These are phyloP conservation scores for Xylariomycetidae sp. DNA, from an alignment of 2,329 filamentous ascomycete species.

Conservation along the genomic window DNA sequence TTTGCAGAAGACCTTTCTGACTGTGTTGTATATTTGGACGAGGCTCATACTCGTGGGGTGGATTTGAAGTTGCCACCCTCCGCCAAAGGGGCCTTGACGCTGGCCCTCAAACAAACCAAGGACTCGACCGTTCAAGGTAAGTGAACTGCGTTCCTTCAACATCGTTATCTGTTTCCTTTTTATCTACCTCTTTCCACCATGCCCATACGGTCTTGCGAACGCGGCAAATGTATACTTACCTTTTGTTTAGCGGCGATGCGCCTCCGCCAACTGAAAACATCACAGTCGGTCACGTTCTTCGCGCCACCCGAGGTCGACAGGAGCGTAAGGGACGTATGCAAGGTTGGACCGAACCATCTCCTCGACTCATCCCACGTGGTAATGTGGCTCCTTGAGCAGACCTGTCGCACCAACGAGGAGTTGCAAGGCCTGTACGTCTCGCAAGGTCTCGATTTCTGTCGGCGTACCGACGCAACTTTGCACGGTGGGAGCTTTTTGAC, in stretches of 20 bases:
- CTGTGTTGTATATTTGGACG: constrained; percentile 54
- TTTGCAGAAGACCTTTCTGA: constrained; percentile 45
- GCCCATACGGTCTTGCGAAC: no score
- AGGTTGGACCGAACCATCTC: constrained; percentile 13
- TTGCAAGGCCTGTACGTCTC: constrained; percentile 51
- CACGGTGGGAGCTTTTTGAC: constrained; percentile 35
- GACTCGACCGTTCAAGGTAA: constrained; percentile 56
- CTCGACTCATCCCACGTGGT: constrained; percentile 43
- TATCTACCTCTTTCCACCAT: no score
- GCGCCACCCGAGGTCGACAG: constrained; percentile 56
- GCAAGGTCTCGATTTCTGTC: constrained; percentile 57
- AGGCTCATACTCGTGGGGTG: constrained; percentile 53
- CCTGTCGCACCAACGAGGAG: constrained; percentile 53
- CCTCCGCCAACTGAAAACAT: constrained; percentile 49
- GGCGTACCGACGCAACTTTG: constrained; percentile 42
- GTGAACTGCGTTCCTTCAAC: no score
- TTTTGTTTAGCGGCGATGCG: constrained; percentile 53
- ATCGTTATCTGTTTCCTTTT: no score
- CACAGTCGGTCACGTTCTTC: constrained; percentile 51
- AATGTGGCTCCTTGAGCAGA: constrained; percentile 58
- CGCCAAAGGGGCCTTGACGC: constrained; percentile 47
- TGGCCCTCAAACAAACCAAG: constrained; percentile 52
- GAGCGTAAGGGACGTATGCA: constrained; percentile 46
- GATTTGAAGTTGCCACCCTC: constrained; percentile 49
- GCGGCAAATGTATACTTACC: no score